These are phyloP conservation scores for Colletotrichum sp. DNA, from an alignment of 2,329 filamentous ascomycete genomes.

Conservation along the genomic window DNA sequence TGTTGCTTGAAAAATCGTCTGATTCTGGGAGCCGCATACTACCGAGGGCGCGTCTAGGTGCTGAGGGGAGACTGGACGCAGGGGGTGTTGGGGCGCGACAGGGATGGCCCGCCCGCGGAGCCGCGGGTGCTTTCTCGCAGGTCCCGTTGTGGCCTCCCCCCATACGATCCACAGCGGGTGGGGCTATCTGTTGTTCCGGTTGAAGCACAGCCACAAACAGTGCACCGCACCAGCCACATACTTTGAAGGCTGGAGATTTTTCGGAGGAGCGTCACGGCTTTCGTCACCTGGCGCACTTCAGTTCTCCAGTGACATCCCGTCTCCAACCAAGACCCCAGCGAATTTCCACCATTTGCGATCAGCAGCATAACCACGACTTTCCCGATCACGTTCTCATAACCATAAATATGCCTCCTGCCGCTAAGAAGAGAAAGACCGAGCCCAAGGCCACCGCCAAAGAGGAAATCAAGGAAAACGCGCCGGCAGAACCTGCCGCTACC, in stretches of 20 bases:
- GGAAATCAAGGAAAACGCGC: constrained; percentile 7
- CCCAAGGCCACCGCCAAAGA: constrained; percentile 24
- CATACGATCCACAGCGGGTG: background rate
- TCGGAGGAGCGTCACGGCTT: constrained; percentile 6
- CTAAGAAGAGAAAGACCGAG: constrained; percentile 50
- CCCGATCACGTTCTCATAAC: background rate
- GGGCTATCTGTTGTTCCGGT: constrained; percentile 6
- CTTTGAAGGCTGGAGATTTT: background rate
- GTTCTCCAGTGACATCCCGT: background rate
- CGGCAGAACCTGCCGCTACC: constrained; percentile 13
- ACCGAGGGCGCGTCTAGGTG: background rate
- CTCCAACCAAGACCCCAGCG: background rate
- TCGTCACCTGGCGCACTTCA: background rate
- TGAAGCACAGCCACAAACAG: background rate
- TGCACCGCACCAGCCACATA: background rate
- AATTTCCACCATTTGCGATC: background rate
- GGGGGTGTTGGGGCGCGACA: constrained; percentile 3
- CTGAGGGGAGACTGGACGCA: background rate
- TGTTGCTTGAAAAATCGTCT: background rate
- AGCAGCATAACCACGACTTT: background rate
- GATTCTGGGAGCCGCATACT: constrained; percentile 12
- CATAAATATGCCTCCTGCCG: constrained; percentile 42
- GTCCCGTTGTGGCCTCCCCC: constrained; percentile 3
- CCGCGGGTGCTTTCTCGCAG: constrained; percentile 14
- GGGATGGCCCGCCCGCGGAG: constrained; percentile 15